phyloP scores from a whole-genome alignment of 2,329 filamentous ascomycete genomes.

The Plenodomus lindquistii region DNA sequence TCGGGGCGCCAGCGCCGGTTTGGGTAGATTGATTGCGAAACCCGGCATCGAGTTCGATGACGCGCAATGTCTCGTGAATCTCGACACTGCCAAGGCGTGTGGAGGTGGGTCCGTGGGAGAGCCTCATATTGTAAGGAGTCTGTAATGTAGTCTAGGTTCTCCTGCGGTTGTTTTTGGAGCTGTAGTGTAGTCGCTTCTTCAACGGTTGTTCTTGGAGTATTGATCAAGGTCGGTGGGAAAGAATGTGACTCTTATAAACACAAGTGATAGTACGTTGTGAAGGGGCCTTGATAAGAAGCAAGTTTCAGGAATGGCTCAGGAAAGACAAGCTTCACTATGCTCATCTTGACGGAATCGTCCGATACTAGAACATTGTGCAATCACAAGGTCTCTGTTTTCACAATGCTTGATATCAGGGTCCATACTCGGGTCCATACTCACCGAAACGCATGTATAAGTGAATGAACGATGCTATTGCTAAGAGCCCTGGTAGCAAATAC shows the following conservation, averaged over 20 bases:
- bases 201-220: not conserved
- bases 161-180: not conserved
- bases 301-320: no score
- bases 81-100: slow-evolving; percentile 12
- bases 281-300: not conserved
- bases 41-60: slow-evolving; percentile 16
- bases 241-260: no score
- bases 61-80: slow-evolving; percentile 9
- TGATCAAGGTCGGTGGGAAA: not conserved
- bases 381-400: no score
- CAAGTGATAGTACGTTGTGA: no score
- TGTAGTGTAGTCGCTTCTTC: slow-evolving; percentile 1
- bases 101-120: not conserved
- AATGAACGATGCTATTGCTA: no score
- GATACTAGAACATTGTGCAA: no score
- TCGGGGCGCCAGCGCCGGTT: not conserved
- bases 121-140: not conserved
- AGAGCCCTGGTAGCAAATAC: no score
- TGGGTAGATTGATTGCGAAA: not conserved
- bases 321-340: no score
- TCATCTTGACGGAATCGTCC: no score
- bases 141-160: not conserved
- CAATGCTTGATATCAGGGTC: no score
- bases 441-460: no score
- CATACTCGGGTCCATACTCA: no score